Evolutionary conservation across 1,139 yeast genomes (phyloP).

Genomic region (Debaryomyces subglobosus): DNA sequence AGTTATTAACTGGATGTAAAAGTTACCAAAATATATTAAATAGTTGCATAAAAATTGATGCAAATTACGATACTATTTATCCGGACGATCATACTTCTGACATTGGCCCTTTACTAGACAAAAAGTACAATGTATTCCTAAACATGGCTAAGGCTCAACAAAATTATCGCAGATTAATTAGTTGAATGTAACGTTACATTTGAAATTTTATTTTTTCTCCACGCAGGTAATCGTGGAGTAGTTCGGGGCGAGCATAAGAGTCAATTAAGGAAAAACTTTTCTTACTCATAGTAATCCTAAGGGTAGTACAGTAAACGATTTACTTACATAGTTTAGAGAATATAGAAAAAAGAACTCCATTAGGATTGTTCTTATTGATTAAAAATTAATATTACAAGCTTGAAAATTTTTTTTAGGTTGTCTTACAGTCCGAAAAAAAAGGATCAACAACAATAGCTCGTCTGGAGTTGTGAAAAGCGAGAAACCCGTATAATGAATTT

Average conservation of each 20-base stretch:
- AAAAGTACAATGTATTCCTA: constrained; percentile 33
- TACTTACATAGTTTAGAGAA: neutral
- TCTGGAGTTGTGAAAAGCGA: neutral
- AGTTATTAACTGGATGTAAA: neutral
- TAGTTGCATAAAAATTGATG: neutral
- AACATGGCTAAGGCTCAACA: constrained; percentile 42
- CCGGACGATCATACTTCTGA: neutral
- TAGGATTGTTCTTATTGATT: neutral
- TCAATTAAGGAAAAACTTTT: constrained; percentile 1
- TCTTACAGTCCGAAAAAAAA: neutral
- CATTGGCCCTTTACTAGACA: constrained; percentile 13
- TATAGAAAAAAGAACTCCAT: neutral
- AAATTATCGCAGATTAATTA: constrained; percentile 24
- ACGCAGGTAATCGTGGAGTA: constrained; percentile 2
- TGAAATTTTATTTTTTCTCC: neutral
- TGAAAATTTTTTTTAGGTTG: neutral
- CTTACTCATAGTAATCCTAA: neutral
- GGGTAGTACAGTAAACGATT: neutral
- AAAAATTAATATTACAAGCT: neutral
- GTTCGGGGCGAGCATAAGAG: neutral
- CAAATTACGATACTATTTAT: constrained; percentile 6
- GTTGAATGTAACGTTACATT: constrained; percentile 15
- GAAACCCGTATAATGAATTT: neutral
- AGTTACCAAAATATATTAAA: neutral
- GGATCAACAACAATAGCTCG: neutral